phyloP scores from a whole-genome alignment of 331 rosid genomes.

The Erythrophleum ivorense region DNA sequence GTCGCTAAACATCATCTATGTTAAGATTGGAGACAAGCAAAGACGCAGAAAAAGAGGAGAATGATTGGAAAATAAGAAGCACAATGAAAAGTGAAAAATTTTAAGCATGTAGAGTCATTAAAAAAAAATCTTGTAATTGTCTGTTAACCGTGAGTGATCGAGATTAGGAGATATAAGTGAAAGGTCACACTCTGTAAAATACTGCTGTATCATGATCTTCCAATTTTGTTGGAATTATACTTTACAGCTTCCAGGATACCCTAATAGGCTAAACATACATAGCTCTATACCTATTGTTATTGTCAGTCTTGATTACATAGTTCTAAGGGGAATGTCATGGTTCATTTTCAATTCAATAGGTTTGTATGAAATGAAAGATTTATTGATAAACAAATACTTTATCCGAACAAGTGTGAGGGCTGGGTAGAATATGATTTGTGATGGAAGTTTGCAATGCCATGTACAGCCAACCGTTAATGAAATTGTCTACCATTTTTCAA shows the following conservation, averaged over 20 bases:
- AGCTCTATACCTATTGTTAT: neutral
- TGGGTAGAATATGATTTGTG: constrained; percentile 13
- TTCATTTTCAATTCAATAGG: constrained; percentile 4
- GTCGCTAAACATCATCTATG: neutral
- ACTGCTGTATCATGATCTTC: constrained; percentile 8
- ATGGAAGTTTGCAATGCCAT: constrained; percentile 30
- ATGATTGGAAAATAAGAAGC: neutral
- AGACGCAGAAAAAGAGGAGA: neutral
- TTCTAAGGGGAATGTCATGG: constrained; percentile 13
- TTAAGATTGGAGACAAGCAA: neutral
- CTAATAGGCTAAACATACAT: constrained; percentile 19
- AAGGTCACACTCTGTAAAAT: neutral
- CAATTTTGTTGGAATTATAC: constrained; percentile 13
- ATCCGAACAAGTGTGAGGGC: constrained; percentile 14
- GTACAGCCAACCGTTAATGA: constrained; percentile 33
- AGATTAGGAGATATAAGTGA: neutral
- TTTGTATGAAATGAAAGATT: constrained; percentile 5
- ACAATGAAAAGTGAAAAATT: neutral
- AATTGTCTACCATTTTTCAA: constrained; percentile 38
- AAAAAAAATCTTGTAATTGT: neutral
- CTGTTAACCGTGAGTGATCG: neutral
- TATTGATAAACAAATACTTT: constrained; percentile 22
- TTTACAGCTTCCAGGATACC: neutral
- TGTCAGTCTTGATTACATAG: constrained; percentile 6
- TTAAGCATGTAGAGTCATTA: neutral